Percentiles rank a stretch among this genome's conserved stretches.
Conservation (phyloP, 164 flowering plant genomes). For the Nelumbo lutea region DNA sequence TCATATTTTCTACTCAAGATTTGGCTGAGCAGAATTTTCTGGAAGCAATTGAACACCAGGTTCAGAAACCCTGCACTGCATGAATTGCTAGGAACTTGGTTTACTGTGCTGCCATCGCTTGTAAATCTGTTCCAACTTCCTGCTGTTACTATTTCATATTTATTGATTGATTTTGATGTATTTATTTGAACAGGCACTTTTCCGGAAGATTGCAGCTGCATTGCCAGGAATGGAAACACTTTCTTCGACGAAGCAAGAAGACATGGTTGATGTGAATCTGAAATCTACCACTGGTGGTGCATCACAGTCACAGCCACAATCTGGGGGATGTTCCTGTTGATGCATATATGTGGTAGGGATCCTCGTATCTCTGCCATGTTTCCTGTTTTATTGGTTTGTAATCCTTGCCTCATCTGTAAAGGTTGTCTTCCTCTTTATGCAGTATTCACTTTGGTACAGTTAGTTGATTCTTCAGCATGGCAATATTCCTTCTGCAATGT, state of each 20-base stretch:
- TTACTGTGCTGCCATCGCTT: no score
- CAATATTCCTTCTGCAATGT: not conserved
- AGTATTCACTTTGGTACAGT: not conserved
- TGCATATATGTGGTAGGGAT: not conserved
- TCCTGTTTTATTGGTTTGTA: slow-evolving; percentile 2
- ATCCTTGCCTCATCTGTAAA: slow-evolving; percentile 10
- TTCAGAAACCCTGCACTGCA: no score
- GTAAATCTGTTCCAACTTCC: not conserved
- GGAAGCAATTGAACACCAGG: no score
- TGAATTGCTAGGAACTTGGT: no score
- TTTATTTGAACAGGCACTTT: slow-evolving; percentile 49
- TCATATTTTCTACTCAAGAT: no score
- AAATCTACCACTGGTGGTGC: slow-evolving; percentile 36
- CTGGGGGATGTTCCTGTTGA: slow-evolving; percentile 68
- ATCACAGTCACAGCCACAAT: slow-evolving; percentile 40
- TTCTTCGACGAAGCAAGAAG: slow-evolving; percentile 67
- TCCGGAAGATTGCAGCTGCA: slow-evolving; percentile 77
- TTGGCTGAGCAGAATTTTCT: no score
- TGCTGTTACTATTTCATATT: not conserved
- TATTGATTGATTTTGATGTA: not conserved
- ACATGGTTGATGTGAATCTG: slow-evolving; percentile 80
- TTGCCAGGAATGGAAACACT: slow-evolving; percentile 84
- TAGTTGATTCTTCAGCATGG: not conserved
- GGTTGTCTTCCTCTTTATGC: slow-evolving; percentile 1
- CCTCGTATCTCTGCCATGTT: not conserved